Base-by-base conservation (phyloP, 2,329 filamentous ascomycete species). In the Fusarium tupiense region DNA sequence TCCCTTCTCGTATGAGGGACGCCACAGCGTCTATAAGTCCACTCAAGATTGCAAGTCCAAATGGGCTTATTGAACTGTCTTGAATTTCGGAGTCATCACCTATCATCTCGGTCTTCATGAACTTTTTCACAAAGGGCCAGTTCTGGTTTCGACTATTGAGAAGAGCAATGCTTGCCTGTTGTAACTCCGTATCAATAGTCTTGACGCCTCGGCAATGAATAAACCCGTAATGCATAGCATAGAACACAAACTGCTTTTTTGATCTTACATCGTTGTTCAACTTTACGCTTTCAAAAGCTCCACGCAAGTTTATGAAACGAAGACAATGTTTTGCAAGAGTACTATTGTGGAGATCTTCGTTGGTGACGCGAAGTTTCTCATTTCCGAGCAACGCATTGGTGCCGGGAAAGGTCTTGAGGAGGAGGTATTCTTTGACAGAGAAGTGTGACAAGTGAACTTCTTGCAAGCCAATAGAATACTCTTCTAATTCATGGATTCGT, bases 21-120 rank as follows among this genome's bases (percentile, higher is more conserved):
- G 17, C 17, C n/a, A 20, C 13, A 1, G 6, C 1, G 6, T 16
- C n/a, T 8, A 1, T 37, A 2, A 53, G 2, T 37, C 1, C 0
- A 37, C 0, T 0, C 1, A 0, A 2, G 10, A 16, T 0, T 17
- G n/a, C 33, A 26, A 22, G 0, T 16, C 26, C 1, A 8, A 22
- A 26, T 2, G 50, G 33, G 9, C n/a, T 53, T 16, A 26, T 4
- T 13, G n/a, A 35, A 0, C 4, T 0, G 2, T 14, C 11, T 4
- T 22, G n/a, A 33, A 9, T 0, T 4, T n/a, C 4, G 3, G 22
- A 22, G 2, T 12, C 3, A 12, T 13, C 10, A 31, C 2, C 8
- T 0, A 20, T 2, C 3, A 16, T 0, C 29, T 4, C 0, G 10
- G 29, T 13, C 47, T 19, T 5, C 2, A 14, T 0, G 1, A 6